Evolutionary conservation across 2,329 filamentous ascomycete genomes (phyloP).

Genomic region (Ascochyta rabiei): DNA sequence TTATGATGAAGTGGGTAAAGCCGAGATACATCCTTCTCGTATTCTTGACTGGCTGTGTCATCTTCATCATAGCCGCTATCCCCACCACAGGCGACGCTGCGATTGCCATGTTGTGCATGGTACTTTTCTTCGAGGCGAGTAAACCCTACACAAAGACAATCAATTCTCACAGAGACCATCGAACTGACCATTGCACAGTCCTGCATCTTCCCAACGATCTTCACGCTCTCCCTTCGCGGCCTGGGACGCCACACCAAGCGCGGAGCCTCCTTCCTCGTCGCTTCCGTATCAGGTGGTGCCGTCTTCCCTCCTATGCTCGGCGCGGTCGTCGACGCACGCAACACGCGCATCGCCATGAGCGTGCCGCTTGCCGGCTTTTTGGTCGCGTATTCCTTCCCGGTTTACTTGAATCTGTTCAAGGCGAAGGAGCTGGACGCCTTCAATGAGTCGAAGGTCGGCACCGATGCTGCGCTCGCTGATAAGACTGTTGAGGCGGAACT

Average conservation of each 20-base stretch:
- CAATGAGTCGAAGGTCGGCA: slow-evolving; percentile 21
- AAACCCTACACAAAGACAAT: slow-evolving; percentile 28
- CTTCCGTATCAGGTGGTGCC: slow-evolving; percentile 32
- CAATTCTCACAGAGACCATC: not conserved
- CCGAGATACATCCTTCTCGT: slow-evolving; percentile 61
- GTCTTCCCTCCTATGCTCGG: slow-evolving; percentile 38
- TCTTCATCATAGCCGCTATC: slow-evolving; percentile 59
- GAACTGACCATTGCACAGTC: slow-evolving; percentile 11
- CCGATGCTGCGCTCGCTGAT: slow-evolving; percentile 3
- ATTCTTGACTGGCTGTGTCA: slow-evolving; percentile 58
- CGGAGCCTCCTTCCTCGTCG: slow-evolving; percentile 34
- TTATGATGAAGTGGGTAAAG: slow-evolving; percentile 59
- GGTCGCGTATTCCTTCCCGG: slow-evolving; percentile 35
- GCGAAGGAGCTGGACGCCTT: slow-evolving; percentile 38
- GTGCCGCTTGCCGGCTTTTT: slow-evolving; percentile 39
- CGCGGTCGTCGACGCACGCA: slow-evolving; percentile 32
- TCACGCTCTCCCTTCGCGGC: slow-evolving; percentile 32
- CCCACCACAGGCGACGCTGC: slow-evolving; percentile 45
- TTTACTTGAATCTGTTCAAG: slow-evolving; percentile 37
- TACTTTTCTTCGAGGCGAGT: slow-evolving; percentile 62
- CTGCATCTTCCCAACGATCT: slow-evolving; percentile 41
- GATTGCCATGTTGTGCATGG: slow-evolving; percentile 55
- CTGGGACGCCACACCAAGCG: slow-evolving; percentile 38
- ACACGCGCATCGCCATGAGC: slow-evolving; percentile 33
- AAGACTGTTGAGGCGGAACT: slow-evolving; percentile 13